Conservation (phyloP, 352 stramenopile genomes). For the Globisporangium acanthophoron region DNA sequence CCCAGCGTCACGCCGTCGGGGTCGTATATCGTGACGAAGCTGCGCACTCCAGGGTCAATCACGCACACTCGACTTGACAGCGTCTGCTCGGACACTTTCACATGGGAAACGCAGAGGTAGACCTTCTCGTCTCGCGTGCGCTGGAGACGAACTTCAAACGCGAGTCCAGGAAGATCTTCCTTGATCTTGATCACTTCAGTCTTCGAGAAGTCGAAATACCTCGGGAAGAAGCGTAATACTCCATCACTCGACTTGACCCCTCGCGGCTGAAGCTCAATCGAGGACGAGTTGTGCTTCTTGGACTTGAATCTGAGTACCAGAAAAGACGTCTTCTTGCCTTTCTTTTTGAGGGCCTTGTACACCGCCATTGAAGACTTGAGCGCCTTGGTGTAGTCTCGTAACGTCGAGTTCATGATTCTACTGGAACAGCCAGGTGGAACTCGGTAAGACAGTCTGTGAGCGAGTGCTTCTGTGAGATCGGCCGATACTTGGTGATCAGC, state of each 20-base stretch:
- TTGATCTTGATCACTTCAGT: conserved; percentile 11
- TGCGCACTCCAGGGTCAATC: conserved; percentile 8
- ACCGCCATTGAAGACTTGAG: conserved; percentile 6
- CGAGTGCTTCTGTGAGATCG: conserved; percentile 8
- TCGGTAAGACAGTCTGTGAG: conserved; percentile 12
- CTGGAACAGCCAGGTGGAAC: conserved; percentile 8
- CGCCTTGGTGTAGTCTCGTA: conserved; percentile 12
- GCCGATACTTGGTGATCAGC: background rate
- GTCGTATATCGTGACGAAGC: too few relatives aligned
- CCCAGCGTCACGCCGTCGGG: too few relatives aligned
- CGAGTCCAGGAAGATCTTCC: conserved; percentile 4
- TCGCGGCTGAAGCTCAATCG: conserved; percentile 1
- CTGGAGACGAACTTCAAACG: conserved; percentile 12
- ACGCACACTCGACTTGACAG: conserved; percentile 9
- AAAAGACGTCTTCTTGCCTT: conserved; percentile 10
- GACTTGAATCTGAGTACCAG: conserved; percentile 15
- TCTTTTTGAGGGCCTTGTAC: conserved; percentile 5
- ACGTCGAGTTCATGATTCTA: conserved; percentile 8
- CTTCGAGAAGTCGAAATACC: conserved; percentile 12
- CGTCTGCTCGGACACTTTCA: conserved; percentile 4
- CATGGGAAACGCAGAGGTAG: conserved; percentile 10
- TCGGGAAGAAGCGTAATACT: conserved; percentile 4
- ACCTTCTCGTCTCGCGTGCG: conserved; percentile 11
- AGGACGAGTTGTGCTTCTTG: conserved; percentile 5
- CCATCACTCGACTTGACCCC: background rate